Conservation (phyloP, 192 early-diverging fungal species). For the Podochytrium sp. region DNA sequence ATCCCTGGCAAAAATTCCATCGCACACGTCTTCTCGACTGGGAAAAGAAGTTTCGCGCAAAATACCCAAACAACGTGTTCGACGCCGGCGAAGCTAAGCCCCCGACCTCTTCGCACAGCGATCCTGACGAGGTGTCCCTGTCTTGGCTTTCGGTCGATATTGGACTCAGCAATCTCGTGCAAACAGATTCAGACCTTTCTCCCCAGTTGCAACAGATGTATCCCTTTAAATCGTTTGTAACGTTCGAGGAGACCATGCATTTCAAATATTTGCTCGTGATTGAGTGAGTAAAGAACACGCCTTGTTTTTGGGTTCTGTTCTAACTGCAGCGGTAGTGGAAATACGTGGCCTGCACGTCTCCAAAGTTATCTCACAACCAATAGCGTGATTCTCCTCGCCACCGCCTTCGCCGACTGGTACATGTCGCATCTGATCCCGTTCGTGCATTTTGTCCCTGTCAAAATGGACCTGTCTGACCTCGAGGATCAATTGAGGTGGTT, state of each 20-base stretch:
- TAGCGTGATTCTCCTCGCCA: not conserved
- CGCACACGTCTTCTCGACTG: conserved; percentile 13
- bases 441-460: conserved; percentile 29
- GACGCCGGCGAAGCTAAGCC: not conserved
- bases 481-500: conserved; percentile 13
- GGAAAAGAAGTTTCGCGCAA: not conserved
- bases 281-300: conserved; percentile 9
- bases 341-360: conserved; percentile 6
- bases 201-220: not conserved
- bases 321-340: not conserved
- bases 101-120: too few relatives aligned
- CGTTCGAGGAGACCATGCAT: not conserved
- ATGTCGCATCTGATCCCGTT: conserved; percentile 26
- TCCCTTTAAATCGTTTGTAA: not conserved
- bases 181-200: not conserved
- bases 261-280: conserved; percentile 31
- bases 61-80: not conserved
- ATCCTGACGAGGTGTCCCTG: too few relatives aligned
- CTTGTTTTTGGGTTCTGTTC: not conserved
- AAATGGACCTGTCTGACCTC: conserved; percentile 27
- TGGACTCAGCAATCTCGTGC: not conserved
- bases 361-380: not conserved
- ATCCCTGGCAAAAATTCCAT: not conserved
- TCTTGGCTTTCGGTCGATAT: conserved; percentile 7
- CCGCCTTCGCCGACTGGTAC: conserved; percentile 11